Conservation (phyloP, 2,329 filamentous ascomycete genomes). For the Purpureocillium takamizusanense region DNA sequence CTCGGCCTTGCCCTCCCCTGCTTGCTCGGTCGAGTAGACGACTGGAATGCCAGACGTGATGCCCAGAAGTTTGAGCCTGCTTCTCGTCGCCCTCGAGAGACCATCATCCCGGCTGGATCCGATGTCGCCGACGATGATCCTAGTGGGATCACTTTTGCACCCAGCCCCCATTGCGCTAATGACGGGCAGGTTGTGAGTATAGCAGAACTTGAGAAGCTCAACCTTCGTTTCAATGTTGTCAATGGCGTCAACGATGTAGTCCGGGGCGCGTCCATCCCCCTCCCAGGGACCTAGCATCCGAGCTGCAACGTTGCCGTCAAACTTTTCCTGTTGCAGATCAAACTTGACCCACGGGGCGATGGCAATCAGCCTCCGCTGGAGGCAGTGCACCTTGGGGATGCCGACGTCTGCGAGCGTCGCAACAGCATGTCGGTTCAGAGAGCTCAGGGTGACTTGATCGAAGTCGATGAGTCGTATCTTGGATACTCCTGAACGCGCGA, state of each 20-base stretch:
- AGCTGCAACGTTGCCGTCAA: slow-evolving; percentile 58
- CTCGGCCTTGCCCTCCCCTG: slow-evolving; percentile 83
- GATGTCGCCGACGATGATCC: slow-evolving; percentile 86
- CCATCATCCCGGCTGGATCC: slow-evolving; percentile 80
- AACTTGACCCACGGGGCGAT: slow-evolving; percentile 89
- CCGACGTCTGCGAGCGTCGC: slow-evolving; percentile 92
- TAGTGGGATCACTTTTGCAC: slow-evolving; percentile 79
- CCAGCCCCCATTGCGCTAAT: slow-evolving; percentile 95
- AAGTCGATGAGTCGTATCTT: slow-evolving; percentile 88
- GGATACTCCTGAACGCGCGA: slow-evolving; percentile 84
- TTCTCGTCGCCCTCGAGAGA: slow-evolving; percentile 74
- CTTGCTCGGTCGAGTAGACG: slow-evolving; percentile 86
- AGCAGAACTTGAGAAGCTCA: slow-evolving; percentile 78
- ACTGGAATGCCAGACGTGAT: slow-evolving; percentile 81
- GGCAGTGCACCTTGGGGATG: slow-evolving; percentile 80
- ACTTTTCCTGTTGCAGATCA: slow-evolving; percentile 78
- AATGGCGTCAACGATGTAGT: slow-evolving; percentile 94
- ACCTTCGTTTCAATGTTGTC: slow-evolving; percentile 99
- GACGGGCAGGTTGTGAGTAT: slow-evolving; percentile 66
- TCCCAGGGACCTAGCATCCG: slow-evolving; percentile 59
- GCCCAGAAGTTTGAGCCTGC: slow-evolving; percentile 67
- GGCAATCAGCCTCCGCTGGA: slow-evolving; percentile 71
- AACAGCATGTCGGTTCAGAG: slow-evolving; percentile 90
- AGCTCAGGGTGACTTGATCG: slow-evolving; percentile 92
- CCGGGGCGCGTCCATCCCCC: slow-evolving; percentile 52